A percentile compares a stretch with the other conserved stretches of the same genome.
These are phyloP conservation scores for Zoysia japonica DNA, from an alignment of 176 grass and related monocot genomes.

Conservation along the genomic window DNA sequence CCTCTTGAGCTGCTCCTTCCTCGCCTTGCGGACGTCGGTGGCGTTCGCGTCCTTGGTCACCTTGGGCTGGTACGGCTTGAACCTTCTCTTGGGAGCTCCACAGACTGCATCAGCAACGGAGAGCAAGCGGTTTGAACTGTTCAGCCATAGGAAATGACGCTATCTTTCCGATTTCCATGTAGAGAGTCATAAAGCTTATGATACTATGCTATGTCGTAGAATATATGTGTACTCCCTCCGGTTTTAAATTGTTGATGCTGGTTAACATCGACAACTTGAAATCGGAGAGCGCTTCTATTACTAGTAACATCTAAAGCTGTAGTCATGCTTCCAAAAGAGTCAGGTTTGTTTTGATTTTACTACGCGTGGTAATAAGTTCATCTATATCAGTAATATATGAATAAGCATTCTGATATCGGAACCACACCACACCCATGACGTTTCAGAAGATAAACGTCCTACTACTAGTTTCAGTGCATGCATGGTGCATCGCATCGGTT, in stretches of 20 bases:
- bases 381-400: too few species aligned
- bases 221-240: too few species aligned
- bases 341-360: neutral
- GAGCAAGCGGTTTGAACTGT: neutral
- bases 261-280: too few species aligned
- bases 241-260: too few species aligned
- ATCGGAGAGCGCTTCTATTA: too few species aligned
- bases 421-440: too few species aligned
- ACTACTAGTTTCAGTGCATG: too few species aligned
- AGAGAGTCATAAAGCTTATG: neutral
- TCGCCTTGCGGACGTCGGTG: conserved; percentile 60
- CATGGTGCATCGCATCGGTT: too few species aligned
- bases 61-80: conserved; percentile 64
- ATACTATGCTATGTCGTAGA: neutral
- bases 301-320: too few species aligned
- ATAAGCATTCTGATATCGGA: too few species aligned
- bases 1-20: conserved; percentile 85
- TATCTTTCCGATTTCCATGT: neutral
- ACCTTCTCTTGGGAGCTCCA: conserved; percentile 89
- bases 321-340: neutral
- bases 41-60: conserved; percentile 66
- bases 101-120: conserved; percentile 59
- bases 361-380: too few species aligned
- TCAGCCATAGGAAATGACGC: neutral
- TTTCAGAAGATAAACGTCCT: too few species aligned